Evolutionary conservation across 306 rosid species (phyloP), one percentile per base, ranked within the genome.

Genomic region (Prinsepia uniflora): DNA sequence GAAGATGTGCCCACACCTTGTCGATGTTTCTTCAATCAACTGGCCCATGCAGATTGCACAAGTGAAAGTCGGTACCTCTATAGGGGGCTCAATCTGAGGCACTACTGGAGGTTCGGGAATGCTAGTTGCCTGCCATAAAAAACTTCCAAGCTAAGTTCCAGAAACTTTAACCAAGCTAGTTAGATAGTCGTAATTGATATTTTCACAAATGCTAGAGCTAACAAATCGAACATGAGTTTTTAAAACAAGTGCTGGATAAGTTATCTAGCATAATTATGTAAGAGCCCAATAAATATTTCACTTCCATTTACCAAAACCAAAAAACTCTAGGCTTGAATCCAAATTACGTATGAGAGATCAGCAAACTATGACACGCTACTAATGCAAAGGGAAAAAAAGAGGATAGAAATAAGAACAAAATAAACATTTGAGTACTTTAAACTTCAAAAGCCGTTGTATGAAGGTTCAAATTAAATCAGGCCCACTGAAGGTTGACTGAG

Each of bases 11-110:
- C 70, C 70, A 10, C 70, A 66, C 57, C 30, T 66, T 0, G 70
- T 66, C 34, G 70, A 66, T 2, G 70, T 66, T 66, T 68, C 74
- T 59, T 76, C 80, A 19, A 39, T 39, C 46, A 77, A 19, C 55
- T 71, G n/a, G 22, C 63, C 72, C 43, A 71, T 43, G 81, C 81
- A 77, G 59, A 77, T 71, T 46, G 50, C 53, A 64, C 81, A 77
- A 8, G 43, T 55, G 46, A 71, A 55, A 9, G 72, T 22, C 64
- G 76, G 81, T 14, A 45, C 11, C 48, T 50, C 58, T 1, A 42
- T 55, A 6, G 4, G 14, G 17, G 62, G 18, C 17, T 7, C 62
- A 64, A 30, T 19, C 36, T 12, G 43, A 18, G 59, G 30, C 24
- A 0, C 18, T 22, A 22, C 17, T 30, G 71, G 72, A 61, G 65